A percentile compares a stretch with the other conserved stretches of the same genome.
Conservation (phyloP, 345 rosid genomes). For the Eucalyptus curtisii region DNA sequence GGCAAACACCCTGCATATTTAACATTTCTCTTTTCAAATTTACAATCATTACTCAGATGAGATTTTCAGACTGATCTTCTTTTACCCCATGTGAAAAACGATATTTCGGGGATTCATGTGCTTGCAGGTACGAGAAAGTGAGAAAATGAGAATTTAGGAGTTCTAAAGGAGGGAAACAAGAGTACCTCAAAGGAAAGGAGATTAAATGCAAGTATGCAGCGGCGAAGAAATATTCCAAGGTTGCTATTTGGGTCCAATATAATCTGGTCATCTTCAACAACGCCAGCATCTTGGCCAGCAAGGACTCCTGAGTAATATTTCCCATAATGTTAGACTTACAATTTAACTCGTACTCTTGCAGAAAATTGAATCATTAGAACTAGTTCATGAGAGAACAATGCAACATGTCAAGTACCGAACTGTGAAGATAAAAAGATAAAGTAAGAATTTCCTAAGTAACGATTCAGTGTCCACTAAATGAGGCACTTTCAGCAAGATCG, state of each 20-base stretch:
- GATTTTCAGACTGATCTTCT: neutral
- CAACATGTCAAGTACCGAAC: neutral
- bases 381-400: neutral
- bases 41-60: neutral
- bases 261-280: slow-evolving; percentile 66
- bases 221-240: slow-evolving; percentile 87
- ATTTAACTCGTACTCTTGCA: neutral
- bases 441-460: neutral
- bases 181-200: slow-evolving; percentile 70
- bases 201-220: slow-evolving; percentile 77
- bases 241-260: slow-evolving; percentile 76
- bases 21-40: neutral
- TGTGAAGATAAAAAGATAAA: neutral
- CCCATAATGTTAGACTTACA: neutral
- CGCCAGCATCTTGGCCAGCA: slow-evolving; percentile 55
- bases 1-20: slow-evolving; percentile 62
- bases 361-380: neutral
- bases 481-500: neutral
- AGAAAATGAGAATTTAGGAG: neutral
- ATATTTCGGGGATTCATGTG: neutral
- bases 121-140: neutral
- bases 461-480: neutral
- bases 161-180: neutral
- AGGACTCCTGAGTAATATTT: slow-evolving; percentile 43
- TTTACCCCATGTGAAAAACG: neutral